Percentiles rank a stretch among this genome's conserved stretches.
These are phyloP conservation scores for Phyllosticta citriasiana DNA, from an alignment of 2,329 filamentous ascomycete species.

Conservation along the genomic window DNA sequence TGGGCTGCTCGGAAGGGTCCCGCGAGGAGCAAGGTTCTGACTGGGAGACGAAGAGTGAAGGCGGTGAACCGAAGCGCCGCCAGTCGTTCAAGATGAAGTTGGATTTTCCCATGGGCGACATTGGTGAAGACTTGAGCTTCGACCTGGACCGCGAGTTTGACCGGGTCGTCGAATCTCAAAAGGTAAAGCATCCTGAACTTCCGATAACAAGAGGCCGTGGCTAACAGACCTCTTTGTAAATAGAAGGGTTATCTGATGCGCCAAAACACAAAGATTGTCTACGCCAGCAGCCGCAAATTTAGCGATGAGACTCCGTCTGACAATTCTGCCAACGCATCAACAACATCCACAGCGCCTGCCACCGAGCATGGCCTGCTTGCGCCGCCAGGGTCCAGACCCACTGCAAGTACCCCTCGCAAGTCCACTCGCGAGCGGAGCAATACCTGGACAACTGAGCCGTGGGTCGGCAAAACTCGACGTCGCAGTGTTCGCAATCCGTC, in stretches of 20 bases:
- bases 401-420: constrained; percentile 64
- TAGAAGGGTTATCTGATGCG: constrained; percentile 98
- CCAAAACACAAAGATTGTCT: constrained; percentile 93
- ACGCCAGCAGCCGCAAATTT: constrained; percentile 62
- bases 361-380: constrained; percentile 11
- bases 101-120: constrained; percentile 69
- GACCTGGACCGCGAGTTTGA: constrained; percentile 91
- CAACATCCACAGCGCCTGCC: constrained; percentile 31
- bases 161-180: constrained; percentile 89
- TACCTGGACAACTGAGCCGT: constrained; percentile 94
- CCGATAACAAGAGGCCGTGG: neutral
- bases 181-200: constrained; percentile 56
- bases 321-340: constrained; percentile 1
- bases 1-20: constrained; percentile 15
- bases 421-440: constrained; percentile 58
- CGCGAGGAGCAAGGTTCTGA: constrained; percentile 23
- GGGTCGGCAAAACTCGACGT: constrained; percentile 72
- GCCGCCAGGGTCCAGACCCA: constrained; percentile 40
- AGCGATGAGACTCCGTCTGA: constrained; percentile 47
- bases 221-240: constrained; percentile 23
- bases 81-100: constrained; percentile 49
- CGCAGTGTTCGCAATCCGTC: constrained; percentile 51
- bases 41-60: constrained; percentile 15
- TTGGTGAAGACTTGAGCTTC: constrained; percentile 62
- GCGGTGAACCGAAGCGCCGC: constrained; percentile 18